phyloP scores from a whole-genome alignment of 768 basidiomycete genomes.

The Kwoniella sp. region DNA sequence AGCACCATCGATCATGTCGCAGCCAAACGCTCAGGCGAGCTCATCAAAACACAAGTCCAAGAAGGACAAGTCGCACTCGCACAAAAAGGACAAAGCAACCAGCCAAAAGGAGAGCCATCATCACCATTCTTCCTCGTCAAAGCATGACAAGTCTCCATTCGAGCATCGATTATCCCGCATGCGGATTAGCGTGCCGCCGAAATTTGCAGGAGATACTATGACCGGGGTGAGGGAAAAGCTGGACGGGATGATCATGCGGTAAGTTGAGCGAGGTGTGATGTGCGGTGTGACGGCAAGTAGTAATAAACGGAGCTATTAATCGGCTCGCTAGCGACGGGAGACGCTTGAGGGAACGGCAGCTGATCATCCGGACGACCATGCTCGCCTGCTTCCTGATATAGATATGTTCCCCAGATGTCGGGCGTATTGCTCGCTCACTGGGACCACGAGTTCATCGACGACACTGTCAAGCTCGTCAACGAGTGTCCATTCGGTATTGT shows the following conservation, averaged over 20 bases:
- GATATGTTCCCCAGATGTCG: slow-evolving; percentile 82
- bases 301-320: too few relatives aligned
- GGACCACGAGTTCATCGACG: slow-evolving; percentile 68
- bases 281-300: background rate
- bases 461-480: slow-evolving; percentile 68
- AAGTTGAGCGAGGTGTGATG: slow-evolving; percentile 39
- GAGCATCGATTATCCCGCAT: slow-evolving; percentile 62
- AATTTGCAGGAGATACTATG: slow-evolving; percentile 73
- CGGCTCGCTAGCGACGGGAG: background rate
- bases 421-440: slow-evolving; percentile 88
- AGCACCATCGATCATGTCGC: slow-evolving; percentile 16
- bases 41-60: slow-evolving; percentile 23
- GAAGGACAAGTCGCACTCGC: slow-evolving; percentile 17
- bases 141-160: slow-evolving; percentile 61
- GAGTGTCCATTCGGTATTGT: slow-evolving; percentile 86
- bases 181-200: slow-evolving; percentile 74
- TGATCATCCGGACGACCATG: too few relatives aligned
- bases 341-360: background rate
- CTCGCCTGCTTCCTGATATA: slow-evolving; percentile 51
- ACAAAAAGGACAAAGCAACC: slow-evolving; percentile 17
- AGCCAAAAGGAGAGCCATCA: slow-evolving; percentile 7
- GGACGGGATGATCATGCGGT: slow-evolving; percentile 96
- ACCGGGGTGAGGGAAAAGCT: slow-evolving; percentile 83
- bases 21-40: slow-evolving; percentile 23
- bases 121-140: slow-evolving; percentile 11